These are phyloP conservation scores for Mycena belliarum DNA, from an alignment of 768 basidiomycete species.

Conservation along the genomic window DNA sequence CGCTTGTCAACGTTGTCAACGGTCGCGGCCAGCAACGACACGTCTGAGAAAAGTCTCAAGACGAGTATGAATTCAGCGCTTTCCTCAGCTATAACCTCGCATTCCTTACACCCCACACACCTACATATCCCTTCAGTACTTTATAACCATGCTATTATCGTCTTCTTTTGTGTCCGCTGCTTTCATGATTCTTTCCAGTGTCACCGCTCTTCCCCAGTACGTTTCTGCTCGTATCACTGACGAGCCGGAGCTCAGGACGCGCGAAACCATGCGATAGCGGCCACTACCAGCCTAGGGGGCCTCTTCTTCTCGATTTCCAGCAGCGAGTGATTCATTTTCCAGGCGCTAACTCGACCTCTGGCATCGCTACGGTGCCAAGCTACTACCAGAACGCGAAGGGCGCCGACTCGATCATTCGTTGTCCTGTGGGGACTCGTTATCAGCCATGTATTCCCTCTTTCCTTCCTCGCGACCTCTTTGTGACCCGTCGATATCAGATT, in stretches of 20 bases:
- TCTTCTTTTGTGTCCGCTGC: neutral
- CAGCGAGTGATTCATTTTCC: no score
- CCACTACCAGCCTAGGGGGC: conserved; percentile 12
- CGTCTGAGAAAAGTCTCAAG: no score
- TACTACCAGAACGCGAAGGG: neutral
- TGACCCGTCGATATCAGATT: no score
- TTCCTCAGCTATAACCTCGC: no score
- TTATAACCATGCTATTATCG: conserved; percentile 4
- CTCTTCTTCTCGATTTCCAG: neutral
- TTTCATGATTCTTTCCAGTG: neutral
- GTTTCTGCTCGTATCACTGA: neutral
- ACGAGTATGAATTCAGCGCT: no score
- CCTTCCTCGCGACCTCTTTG: no score
- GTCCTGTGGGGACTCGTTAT: neutral
- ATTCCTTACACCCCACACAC: no score
- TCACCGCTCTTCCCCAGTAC: conserved; percentile 10
- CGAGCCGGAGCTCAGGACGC: neutral
- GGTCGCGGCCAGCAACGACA: neutral
- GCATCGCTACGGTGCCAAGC: neutral
- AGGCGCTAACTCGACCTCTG: neutral
- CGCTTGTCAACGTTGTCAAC: neutral
- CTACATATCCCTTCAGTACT: no score
- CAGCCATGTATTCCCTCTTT: neutral
- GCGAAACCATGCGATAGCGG: neutral
- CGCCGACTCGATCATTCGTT: neutral